Conservation (phyloP, 129 eudicot genomes). For the Oenanthe sinensis region DNA sequence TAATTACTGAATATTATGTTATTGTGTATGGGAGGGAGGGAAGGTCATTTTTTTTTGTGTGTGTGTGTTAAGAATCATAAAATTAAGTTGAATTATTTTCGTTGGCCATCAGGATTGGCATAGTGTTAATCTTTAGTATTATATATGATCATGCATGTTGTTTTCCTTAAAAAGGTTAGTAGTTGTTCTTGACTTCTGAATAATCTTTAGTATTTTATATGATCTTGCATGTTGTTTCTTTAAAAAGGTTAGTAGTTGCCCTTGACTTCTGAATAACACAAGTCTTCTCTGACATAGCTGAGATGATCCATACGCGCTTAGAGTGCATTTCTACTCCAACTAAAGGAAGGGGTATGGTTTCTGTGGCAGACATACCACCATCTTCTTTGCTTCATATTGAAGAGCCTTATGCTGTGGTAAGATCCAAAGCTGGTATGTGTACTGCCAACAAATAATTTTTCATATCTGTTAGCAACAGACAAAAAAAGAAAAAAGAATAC, state of each 20-base stretch:
- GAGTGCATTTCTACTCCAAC: slow-evolving; percentile 46
- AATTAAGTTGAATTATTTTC: background rate
- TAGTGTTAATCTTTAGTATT: background rate
- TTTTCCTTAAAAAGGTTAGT: background rate
- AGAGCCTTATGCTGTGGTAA: slow-evolving; percentile 92
- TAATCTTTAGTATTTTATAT: slow-evolving; percentile 4
- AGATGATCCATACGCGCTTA: slow-evolving; percentile 32
- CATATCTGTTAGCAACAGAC: too few species aligned
- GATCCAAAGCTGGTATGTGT: slow-evolving; percentile 7
- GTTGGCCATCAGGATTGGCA: background rate
- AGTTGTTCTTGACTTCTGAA: slow-evolving; percentile 28
- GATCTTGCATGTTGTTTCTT: too few species aligned
- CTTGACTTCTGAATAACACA: slow-evolving; percentile 40
- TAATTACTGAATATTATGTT: background rate
- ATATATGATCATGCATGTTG: background rate
- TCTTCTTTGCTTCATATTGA: slow-evolving; percentile 67
- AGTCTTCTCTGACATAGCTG: slow-evolving; percentile 82
- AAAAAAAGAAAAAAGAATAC: too few species aligned
- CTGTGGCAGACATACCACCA: slow-evolving; percentile 45
- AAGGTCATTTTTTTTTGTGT: background rate
- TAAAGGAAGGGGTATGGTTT: slow-evolving; percentile 83
- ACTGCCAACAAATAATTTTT: background rate
- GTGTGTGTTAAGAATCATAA: background rate
- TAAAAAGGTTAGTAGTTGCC: slow-evolving; percentile 5
- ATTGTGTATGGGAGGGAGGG: background rate